These are phyloP conservation scores for Psidium friedrichsthalianum DNA, from an alignment of 345 rosid genomes.

Conservation along the genomic window DNA sequence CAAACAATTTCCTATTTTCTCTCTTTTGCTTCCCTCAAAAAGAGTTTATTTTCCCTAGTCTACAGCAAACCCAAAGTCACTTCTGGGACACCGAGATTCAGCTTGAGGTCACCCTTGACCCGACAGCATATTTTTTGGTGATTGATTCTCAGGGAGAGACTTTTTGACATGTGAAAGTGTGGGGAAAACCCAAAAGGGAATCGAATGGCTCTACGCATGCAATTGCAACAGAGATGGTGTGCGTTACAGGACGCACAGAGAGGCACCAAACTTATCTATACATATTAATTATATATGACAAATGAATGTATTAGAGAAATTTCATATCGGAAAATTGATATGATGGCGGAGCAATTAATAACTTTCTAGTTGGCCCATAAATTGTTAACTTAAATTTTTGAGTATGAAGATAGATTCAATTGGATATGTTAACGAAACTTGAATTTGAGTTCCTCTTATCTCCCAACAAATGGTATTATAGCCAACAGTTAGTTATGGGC, in stretches of 20 bases:
- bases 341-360: too few relatives aligned
- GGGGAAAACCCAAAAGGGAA: neutral
- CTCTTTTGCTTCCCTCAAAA: neutral
- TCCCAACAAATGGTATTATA: too few relatives aligned
- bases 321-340: too few relatives aligned
- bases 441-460: too few relatives aligned
- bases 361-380: too few relatives aligned
- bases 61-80: neutral
- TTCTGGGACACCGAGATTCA: neutral
- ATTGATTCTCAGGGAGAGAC: neutral
- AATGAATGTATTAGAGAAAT: too few relatives aligned
- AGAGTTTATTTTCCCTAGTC: neutral
- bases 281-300: too few relatives aligned
- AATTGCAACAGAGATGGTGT: neutral
- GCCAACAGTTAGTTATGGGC: too few relatives aligned
- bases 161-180: neutral
- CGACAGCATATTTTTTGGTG: neutral
- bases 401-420: accelerated
- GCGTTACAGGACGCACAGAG: neutral
- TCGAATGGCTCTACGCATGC: neutral
- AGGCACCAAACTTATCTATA: neutral
- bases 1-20: neutral
- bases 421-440: too few relatives aligned
- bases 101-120: neutral
- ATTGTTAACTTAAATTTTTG: too few relatives aligned